These are phyloP conservation scores for Entomortierella lignicola DNA, from an alignment of 192 early-diverging fungal genomes.

Conservation along the genomic window DNA sequence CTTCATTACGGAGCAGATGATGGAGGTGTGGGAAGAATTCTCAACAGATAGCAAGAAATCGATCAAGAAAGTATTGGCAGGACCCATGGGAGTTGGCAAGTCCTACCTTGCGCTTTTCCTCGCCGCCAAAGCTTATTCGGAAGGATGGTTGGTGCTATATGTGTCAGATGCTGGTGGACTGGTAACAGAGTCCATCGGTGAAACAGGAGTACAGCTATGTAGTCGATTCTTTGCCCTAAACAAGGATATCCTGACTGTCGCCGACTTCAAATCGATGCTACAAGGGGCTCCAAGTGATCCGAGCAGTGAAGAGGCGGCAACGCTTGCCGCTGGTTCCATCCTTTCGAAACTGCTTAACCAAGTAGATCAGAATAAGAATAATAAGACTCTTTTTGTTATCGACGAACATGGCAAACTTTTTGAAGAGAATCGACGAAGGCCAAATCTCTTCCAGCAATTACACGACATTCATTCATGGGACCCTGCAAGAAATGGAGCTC, in stretches of 20 bases:
- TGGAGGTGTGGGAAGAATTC: slow-evolving; percentile 16
- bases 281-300: not conserved
- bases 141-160: slow-evolving; percentile 10
- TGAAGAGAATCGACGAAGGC: not conserved
- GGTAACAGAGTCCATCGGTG: not conserved
- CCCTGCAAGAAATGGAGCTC: not conserved
- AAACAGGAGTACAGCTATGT: not conserved
- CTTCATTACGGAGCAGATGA: slow-evolving; percentile 36
- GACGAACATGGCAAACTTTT: slow-evolving; percentile 7
- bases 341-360: not conserved
- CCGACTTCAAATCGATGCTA: too few species aligned
- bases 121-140: slow-evolving; percentile 21
- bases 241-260: not conserved
- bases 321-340: not conserved
- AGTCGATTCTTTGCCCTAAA: slow-evolving; percentile 1
- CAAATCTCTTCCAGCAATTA: not conserved
- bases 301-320: not conserved
- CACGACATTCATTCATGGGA: not conserved
- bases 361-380: not conserved
- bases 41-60: not conserved
- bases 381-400: not conserved
- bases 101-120: slow-evolving; percentile 29
- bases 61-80: slow-evolving; percentile 18
- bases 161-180: slow-evolving; percentile 1
- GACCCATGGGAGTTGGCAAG: slow-evolving; percentile 35